phyloP scores from a whole-genome alignment of 345 rosid species.

The Citrus cavaleriei region DNA sequence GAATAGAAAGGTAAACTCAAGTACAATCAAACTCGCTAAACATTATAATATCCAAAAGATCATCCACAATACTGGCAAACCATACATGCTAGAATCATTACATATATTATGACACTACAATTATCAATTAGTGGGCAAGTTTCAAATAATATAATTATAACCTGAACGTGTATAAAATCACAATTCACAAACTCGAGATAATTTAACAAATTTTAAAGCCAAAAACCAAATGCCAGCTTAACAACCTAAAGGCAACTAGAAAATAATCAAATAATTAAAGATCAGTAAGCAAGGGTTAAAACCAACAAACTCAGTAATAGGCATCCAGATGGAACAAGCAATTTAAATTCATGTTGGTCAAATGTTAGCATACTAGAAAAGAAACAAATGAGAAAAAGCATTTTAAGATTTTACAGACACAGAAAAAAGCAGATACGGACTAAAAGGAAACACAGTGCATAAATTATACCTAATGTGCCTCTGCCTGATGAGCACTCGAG shows the following conservation, averaged over 20 bases:
- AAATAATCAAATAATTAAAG: too few relatives aligned
- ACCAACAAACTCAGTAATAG: not conserved
- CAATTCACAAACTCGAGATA: not conserved
- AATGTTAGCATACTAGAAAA: not conserved
- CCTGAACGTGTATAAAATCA: too few relatives aligned
- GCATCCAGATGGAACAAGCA: not conserved
- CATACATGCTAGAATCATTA: not conserved
- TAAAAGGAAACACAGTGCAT: not conserved
- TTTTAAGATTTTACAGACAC: not conserved
- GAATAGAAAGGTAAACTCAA: not conserved
- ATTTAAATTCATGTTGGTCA: not conserved
- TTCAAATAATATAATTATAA: too few relatives aligned
- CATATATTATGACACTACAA: not conserved
- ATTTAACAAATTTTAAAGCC: not conserved
- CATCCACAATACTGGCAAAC: not conserved
- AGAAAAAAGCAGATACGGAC: not conserved
- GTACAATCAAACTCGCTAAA: not conserved
- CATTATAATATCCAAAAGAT: not conserved
- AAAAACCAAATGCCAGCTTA: not conserved
- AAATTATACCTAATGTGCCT: slow-evolving; percentile 34
- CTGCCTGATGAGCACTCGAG: slow-evolving; percentile 38
- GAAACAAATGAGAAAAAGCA: too few relatives aligned
- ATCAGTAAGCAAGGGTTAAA: not conserved
- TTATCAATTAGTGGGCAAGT: too few relatives aligned
- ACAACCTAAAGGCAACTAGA: too few relatives aligned